Base-by-base conservation (phyloP, 345 rosid species). In the Odontarrhena argentea region DNA sequence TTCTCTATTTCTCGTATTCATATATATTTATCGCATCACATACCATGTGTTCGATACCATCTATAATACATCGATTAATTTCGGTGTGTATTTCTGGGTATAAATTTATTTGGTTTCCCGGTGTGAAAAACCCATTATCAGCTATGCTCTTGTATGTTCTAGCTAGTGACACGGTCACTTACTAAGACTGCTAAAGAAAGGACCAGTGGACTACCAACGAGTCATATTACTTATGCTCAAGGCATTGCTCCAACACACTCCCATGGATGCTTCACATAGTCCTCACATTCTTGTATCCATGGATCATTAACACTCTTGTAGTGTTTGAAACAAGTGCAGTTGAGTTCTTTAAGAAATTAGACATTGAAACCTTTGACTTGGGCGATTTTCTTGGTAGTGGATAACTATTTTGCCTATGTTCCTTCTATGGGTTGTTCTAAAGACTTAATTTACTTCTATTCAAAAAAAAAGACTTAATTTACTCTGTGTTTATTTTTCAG, bases 191-290 rank as follows among this genome's bases (percentile, higher is more conserved):
- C 82, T 94, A 38, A 96, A 94, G 82, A 88, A 89, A 76, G 99
- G 97, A 54, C 99, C 99, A 14, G 85, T 88, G 25, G 97, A 88
- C 60, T 94, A 91, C 68, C 99, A 94, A 67, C 88, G 97, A 0
- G 99, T 91, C 40, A 86, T 94, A 55, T 76, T 94, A 65, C 92
- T 94, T 65, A 81, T 91, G 87, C 89, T 94, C 37, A 94, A 94
- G 85, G 97, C 96, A 55, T 60, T 94, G 58, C 96, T 94, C 55
- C 96, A 87, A 83, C 97, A 91, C 76, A 91, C 99, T 55, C 96
- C 97, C 52, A 87, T 88, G 96, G 99, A 91, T 67, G 87, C 97
- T 59, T 85, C 99, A 15, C 99, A 91, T 65, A 88, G 95, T 68
- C 97, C 99, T 0, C 95, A 87, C 76, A 94, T 91, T n/a, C n/a